A percentile compares a stretch with the other conserved stretches of the same genome.
Conservation (phyloP, 192 early-diverging fungal genomes). For the Pilobolus umbonatus region DNA sequence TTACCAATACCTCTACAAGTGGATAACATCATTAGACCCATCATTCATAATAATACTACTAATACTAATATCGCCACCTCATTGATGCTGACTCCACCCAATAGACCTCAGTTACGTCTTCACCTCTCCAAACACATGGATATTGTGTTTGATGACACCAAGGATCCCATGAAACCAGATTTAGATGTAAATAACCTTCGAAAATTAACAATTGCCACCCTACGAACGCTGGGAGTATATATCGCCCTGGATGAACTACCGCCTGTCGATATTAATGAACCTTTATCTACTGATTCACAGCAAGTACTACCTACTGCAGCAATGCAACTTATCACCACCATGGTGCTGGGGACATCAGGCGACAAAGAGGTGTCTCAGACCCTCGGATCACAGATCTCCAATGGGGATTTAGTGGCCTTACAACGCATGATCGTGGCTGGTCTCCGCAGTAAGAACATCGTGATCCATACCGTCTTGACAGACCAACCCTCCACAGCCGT, state of each 20-base stretch:
- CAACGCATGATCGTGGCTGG: constrained; percentile 29
- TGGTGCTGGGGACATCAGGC: constrained; percentile 28
- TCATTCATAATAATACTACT: no score
- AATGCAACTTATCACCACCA: constrained; percentile 26
- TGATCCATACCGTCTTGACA: constrained; percentile 20
- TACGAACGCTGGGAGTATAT: constrained; percentile 20
- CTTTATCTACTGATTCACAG: constrained; percentile 18
- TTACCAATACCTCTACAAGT: not conserved
- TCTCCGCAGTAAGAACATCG: constrained; percentile 20
- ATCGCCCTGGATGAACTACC: constrained; percentile 21
- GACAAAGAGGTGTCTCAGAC: constrained; percentile 29
- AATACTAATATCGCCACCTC: no score
- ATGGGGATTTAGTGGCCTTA: constrained; percentile 23
- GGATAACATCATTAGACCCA: no score
- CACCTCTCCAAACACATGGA: constrained; percentile 18
- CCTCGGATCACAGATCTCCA: constrained; percentile 26
- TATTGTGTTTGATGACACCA: constrained; percentile 14
- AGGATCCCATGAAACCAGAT: constrained; percentile 26
- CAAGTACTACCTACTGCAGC: constrained; percentile 24
- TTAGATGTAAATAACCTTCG: constrained; percentile 16
- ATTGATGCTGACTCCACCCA: not conserved
- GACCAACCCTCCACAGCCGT: not conserved
- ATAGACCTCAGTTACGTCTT: constrained; percentile 24
- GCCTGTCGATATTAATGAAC: constrained; percentile 18
- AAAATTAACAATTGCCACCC: constrained; percentile 15